Conservation (phyloP, 768 basidiomycete genomes). For the Tricholoma sp. region DNA sequence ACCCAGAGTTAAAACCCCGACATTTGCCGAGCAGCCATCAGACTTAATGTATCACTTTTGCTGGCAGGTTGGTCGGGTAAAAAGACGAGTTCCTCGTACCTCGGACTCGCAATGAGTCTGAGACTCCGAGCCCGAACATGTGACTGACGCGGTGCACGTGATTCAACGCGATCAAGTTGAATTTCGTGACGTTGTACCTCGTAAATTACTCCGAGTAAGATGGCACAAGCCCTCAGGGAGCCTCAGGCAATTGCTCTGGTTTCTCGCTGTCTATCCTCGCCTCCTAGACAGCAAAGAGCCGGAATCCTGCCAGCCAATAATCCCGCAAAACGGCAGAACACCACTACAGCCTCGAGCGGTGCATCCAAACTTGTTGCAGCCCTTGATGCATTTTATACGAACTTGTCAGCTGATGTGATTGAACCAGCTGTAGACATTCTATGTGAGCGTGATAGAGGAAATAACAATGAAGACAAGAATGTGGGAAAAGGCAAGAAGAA, state of each 20-base stretch:
- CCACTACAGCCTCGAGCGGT: neutral
- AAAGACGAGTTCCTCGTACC: no score
- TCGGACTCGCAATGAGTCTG: no score
- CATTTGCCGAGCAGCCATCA: no score
- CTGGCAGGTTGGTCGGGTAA: no score
- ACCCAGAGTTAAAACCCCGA: no score
- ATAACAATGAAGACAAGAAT: neutral
- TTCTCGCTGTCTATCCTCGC: conserved; percentile 9
- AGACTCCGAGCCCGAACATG: neutral
- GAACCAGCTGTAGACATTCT: conserved; percentile 6
- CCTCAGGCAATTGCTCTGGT: conserved; percentile 7
- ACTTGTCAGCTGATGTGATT: neutral
- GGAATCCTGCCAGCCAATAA: neutral
- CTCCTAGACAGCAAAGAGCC: conserved; percentile 1
- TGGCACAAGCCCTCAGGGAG: conserved; percentile 7
- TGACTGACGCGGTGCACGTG: neutral
- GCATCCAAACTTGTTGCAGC: conserved; percentile 5
- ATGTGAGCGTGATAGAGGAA: conserved; percentile 2
- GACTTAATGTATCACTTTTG: no score
- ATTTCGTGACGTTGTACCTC: no score
- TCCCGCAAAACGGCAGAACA: conserved; percentile 5
- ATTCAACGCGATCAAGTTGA: neutral
- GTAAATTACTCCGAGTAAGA: neutral
- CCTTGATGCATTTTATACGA: conserved; percentile 3
- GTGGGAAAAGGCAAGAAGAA: neutral